phyloP scores from a whole-genome alignment of 257 asterid genomes.

The Ilex asprella region DNA sequence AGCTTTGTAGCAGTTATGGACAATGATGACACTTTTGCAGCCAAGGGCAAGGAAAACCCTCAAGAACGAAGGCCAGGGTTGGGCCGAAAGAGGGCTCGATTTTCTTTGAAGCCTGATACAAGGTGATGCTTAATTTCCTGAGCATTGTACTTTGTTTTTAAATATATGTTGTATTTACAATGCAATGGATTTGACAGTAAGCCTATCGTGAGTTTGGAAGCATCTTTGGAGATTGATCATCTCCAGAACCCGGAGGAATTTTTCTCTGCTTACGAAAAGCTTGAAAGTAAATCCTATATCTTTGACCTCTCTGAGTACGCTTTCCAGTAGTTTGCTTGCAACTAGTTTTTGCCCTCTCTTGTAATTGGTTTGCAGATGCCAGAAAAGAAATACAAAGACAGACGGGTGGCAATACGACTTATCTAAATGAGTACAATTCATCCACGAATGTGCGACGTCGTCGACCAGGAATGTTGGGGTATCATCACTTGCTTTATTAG shows the following conservation, averaged over 20 bases:
- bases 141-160: background rate
- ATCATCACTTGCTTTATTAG: conserved; percentile 12
- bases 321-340: background rate
- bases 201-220: conserved; percentile 39
- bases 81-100: conserved; percentile 56
- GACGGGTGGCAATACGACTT: conserved; percentile 37
- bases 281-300: too few species aligned
- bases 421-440: conserved; percentile 28
- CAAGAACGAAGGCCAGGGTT: conserved; percentile 69
- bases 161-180: conserved; percentile 6
- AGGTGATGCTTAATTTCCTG: conserved; percentile 29
- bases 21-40: conserved; percentile 27
- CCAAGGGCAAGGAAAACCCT: conserved; percentile 43
- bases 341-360: conserved; percentile 2
- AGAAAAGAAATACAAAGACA: conserved; percentile 67
- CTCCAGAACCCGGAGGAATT: conserved; percentile 64
- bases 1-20: conserved; percentile 25
- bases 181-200: conserved; percentile 42
- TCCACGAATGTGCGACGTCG: conserved; percentile 36
- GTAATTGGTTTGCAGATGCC: conserved; percentile 44
- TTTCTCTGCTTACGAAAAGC: conserved; percentile 61
- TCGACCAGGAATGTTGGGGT: conserved; percentile 76
- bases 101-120: conserved; percentile 44
- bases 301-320: conserved; percentile 1
- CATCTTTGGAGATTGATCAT: conserved; percentile 35